Conservation (phyloP, 2,329 filamentous ascomycete genomes). For the Aspergillus pseudoterreus region DNA sequence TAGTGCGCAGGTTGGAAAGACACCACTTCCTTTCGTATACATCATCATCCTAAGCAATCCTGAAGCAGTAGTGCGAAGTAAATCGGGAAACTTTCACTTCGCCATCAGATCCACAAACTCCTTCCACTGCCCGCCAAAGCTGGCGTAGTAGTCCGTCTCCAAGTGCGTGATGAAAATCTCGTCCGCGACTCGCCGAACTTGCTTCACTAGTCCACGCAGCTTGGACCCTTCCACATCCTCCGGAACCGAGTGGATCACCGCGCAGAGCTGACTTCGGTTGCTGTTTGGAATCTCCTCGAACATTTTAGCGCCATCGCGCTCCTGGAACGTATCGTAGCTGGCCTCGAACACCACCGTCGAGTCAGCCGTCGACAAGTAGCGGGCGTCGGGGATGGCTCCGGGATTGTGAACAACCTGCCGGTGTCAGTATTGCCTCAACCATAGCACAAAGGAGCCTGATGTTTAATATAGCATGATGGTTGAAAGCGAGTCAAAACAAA, state of each 20-base stretch:
- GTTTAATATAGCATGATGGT: background rate
- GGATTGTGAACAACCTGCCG: slow-evolving; percentile 45
- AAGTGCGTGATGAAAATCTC: slow-evolving; percentile 41
- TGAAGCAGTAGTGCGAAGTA: background rate
- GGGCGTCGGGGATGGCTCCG: slow-evolving; percentile 40
- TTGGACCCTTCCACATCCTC: slow-evolving; percentile 25
- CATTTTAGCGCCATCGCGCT: slow-evolving; percentile 27
- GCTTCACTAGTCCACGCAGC: slow-evolving; percentile 31
- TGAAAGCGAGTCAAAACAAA: background rate
- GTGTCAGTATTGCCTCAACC: too few relatives aligned
- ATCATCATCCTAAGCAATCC: background rate
- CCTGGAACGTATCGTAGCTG: slow-evolving; percentile 36
- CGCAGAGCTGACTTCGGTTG: slow-evolving; percentile 31
- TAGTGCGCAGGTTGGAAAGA: too few relatives aligned
- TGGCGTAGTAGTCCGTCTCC: slow-evolving; percentile 37
- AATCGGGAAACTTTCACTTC: slow-evolving; percentile 6
- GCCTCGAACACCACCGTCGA: slow-evolving; percentile 47
- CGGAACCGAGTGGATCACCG: slow-evolving; percentile 39
- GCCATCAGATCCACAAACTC: slow-evolving; percentile 37
- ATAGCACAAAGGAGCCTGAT: too few relatives aligned
- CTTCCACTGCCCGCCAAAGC: slow-evolving; percentile 35
- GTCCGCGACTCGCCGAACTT: slow-evolving; percentile 33
- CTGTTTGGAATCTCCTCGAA: slow-evolving; percentile 31
- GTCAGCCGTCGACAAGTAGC: slow-evolving; percentile 41
- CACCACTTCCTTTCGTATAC: slow-evolving; percentile 1